phyloP scores from a whole-genome alignment of 192 early-diverging fungal genomes.

The Jimgerdemannia flammicorona region DNA sequence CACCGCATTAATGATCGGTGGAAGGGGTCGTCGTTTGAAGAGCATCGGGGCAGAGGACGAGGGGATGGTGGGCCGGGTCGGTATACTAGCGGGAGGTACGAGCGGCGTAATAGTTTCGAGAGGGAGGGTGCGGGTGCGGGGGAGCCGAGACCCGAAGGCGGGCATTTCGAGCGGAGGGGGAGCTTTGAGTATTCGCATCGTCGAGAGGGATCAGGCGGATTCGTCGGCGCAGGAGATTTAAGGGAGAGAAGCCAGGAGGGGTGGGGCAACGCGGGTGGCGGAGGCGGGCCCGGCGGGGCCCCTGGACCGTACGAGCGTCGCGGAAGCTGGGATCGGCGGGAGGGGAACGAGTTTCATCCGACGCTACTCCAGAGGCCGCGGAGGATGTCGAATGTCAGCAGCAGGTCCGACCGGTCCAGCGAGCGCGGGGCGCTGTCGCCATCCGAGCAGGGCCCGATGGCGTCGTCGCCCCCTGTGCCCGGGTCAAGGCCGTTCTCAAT shows the following conservation, averaged over 20 bases:
- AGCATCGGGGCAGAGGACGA: slow-evolving; percentile 9
- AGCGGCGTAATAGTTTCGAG: slow-evolving; percentile 3
- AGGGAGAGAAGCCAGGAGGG: background rate
- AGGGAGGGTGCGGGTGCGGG: background rate
- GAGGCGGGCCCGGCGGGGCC: background rate
- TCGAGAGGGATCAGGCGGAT: background rate
- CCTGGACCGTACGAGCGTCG: background rate
- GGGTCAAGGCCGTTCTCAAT: background rate
- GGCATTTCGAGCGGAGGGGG: background rate
- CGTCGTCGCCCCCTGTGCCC: background rate
- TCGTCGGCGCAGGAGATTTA: background rate
- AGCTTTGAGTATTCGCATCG: background rate
- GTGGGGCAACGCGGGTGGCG: background rate
- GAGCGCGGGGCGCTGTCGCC: background rate
- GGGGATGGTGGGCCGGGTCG: slow-evolving; percentile 1
- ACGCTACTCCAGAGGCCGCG: slow-evolving; percentile 22
- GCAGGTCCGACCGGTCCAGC: slow-evolving; percentile 12
- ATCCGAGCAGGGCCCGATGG: background rate
- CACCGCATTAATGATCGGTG: background rate
- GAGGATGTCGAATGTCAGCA: slow-evolving; percentile 13
- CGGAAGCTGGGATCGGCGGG: background rate
- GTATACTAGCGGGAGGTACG: slow-evolving; percentile 9
- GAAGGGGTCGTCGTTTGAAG: background rate
- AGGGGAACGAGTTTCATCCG: slow-evolving; percentile 12
- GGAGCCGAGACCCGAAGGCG: background rate